phyloP scores from a whole-genome alignment of 805 yeast species.

The Schwanniomyces sp. region DNA sequence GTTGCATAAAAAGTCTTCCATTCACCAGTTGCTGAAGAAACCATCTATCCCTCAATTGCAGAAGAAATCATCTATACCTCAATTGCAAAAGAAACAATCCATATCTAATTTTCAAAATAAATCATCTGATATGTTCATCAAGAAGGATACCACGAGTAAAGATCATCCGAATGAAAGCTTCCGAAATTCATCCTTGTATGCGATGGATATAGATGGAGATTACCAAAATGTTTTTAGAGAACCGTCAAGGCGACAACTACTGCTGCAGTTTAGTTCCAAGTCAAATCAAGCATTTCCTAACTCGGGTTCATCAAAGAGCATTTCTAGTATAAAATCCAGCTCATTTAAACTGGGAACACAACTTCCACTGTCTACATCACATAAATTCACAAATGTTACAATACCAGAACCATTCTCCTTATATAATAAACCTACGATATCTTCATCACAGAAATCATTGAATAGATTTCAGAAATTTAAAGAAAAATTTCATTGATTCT shows the following conservation, averaged over 20 bases:
- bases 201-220: neutral
- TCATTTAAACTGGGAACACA: constrained; percentile 4
- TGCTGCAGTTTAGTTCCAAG: neutral
- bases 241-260: neutral
- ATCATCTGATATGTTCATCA: constrained; percentile 8
- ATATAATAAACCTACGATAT: constrained; percentile 40
- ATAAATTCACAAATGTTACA: constrained; percentile 11
- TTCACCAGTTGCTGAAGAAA: constrained; percentile 9
- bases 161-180: constrained; percentile 1
- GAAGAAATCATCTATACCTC: constrained; percentile 12
- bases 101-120: constrained; percentile 14
- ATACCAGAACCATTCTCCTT: constrained; percentile 28
- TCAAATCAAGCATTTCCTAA: neutral
- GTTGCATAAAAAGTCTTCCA: constrained; percentile 13
- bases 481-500: constrained; percentile 22
- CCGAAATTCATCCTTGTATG: neutral
- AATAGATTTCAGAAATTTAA: constrained; percentile 35
- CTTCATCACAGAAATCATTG: constrained; percentile 39
- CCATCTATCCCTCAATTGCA: constrained; percentile 11
- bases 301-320: neutral
- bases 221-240: neutral
- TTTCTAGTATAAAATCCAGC: constrained; percentile 8
- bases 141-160: constrained; percentile 9
- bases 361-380: constrained; percentile 12
- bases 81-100: constrained; percentile 18